phyloP scores from a whole-genome alignment of 106 monocot species.

The Vanilla planifolia region DNA sequence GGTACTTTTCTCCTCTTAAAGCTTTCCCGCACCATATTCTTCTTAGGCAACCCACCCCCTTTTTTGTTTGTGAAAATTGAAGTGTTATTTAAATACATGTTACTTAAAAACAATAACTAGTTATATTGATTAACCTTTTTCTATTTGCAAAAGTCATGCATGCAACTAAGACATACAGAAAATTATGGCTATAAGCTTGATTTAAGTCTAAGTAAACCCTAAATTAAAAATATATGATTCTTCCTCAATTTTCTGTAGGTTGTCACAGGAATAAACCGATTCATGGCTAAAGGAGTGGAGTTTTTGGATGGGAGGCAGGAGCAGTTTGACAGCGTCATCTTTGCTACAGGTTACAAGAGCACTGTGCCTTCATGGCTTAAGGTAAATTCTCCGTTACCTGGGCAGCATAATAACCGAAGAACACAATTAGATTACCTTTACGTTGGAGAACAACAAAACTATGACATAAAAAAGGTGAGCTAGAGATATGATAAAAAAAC shows the following conservation, averaged over 20 bases:
- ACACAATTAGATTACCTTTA: too few relatives aligned
- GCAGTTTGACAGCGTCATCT: constrained; percentile 59
- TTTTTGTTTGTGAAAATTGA: too few relatives aligned
- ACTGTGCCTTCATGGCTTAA: constrained; percentile 86
- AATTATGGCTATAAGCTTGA: too few relatives aligned
- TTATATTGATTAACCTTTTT: too few relatives aligned
- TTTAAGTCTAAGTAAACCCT: not conserved
- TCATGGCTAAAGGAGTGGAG: constrained; percentile 49
- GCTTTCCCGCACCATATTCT: not conserved
- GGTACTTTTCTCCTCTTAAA: constrained; percentile 18
- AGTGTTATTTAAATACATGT: too few relatives aligned
- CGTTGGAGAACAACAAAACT: too few relatives aligned
- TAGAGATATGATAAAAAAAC: too few relatives aligned
- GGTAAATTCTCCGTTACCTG: constrained; percentile 28
- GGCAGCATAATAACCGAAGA: not conserved
- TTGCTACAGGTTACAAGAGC: constrained; percentile 83
- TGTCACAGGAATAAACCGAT: constrained; percentile 40
- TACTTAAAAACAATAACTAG: too few relatives aligned
- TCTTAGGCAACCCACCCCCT: too few relatives aligned
- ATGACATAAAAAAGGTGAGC: too few relatives aligned
- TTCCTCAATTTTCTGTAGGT: constrained; percentile 37
- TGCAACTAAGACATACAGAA: too few relatives aligned
- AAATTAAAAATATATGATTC: not conserved
- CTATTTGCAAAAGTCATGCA: too few relatives aligned
- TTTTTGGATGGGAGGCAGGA: constrained; percentile 49